Evolutionary conservation across 2,329 filamentous ascomycete species (phyloP), one percentile per base, ranked within the genome.

Genomic region (Penicillium sp.): DNA sequence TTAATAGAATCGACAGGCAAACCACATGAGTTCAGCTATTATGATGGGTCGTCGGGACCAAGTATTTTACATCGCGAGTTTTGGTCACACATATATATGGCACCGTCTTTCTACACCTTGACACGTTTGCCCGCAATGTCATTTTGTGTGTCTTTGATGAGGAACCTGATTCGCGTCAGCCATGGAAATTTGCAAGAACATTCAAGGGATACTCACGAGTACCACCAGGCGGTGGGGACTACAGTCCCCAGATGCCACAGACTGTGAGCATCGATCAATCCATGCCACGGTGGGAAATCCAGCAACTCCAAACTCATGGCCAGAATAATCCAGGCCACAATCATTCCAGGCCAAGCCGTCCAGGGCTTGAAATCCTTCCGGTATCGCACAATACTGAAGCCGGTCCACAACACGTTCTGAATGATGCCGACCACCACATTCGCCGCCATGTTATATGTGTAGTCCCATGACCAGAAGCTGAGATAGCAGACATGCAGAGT

Each of bases 231-330:
- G 0, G 86, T 86, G 7, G 92, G 92, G 20, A 77, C 76, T 34
- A 98, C 90, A 0, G 92, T 98, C 39, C 89, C 87, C 45, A 95
- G 62, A 74, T 98, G 92, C 92, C 92, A 98, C 47, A 98, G 65
- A 56, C 85, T 89, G 68, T 98, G 92, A 3, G 92, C 92, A 72
- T 98, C 92, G 34, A 98, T 66, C 62, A 83, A 80, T 6, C 86
- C 85, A 62, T 77, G 73, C 67, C 85, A 75, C 2, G 92, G 92
- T 37, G 92, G 79, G 56, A 98, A 98, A 64, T 98, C 92, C 47
- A 96, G 77, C 52, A 98, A 64, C 69, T 98, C 92, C 64, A 98
- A 72, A 63, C 90, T 90, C 92, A 98, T 98, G 23, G 85, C 88
- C 60, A 90, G 69, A 53, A 90, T 79, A 52, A 98, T 76, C 88